These are phyloP conservation scores for Neoascochyta sp. DNA, from an alignment of 2,329 filamentous ascomycete genomes.

Conservation along the genomic window DNA sequence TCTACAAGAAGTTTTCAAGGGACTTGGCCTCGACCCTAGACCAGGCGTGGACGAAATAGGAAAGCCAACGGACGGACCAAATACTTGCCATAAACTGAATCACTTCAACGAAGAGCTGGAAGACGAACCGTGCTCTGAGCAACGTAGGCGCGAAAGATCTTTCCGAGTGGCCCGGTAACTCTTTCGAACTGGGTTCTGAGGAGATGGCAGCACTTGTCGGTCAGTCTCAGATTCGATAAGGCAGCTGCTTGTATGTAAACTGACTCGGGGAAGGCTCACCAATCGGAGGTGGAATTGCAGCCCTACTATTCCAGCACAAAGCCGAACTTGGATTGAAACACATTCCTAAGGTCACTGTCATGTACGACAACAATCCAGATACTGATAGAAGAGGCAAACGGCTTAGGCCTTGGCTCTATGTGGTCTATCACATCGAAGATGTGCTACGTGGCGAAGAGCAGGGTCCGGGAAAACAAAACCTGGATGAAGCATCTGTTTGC, in stretches of 20 bases:
- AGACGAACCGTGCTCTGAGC: conserved; percentile 1
- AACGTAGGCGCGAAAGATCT: conserved; percentile 1
- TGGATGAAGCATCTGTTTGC: too few species aligned
- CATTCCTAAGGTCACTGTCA: background rate
- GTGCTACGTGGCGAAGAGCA: too few species aligned
- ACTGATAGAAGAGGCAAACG: background rate
- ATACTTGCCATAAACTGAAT: conserved; percentile 1
- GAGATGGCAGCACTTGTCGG: conserved; percentile 7
- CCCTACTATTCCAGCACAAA: background rate
- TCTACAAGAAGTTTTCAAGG: conserved; percentile 1
- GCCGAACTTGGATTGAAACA: conserved; percentile 1
- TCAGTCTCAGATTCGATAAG: too few species aligned
- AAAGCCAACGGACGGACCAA: conserved; percentile 4
- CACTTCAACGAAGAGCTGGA: background rate
- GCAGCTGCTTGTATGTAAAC: too few species aligned
- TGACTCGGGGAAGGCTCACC: background rate
- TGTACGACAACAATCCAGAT: background rate
- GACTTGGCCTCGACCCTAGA: conserved; percentile 1
- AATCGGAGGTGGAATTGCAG: background rate
- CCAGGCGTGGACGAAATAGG: conserved; percentile 1
- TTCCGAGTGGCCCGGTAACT: conserved; percentile 5
- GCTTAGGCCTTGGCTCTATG: background rate
- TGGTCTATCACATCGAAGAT: background rate
- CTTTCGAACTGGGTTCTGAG: conserved; percentile 4
- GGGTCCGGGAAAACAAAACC: too few species aligned